These are phyloP conservation scores for Ceratobasidium sp. DNA, from an alignment of 1,284 basidiomycete species.

Conservation along the genomic window DNA sequence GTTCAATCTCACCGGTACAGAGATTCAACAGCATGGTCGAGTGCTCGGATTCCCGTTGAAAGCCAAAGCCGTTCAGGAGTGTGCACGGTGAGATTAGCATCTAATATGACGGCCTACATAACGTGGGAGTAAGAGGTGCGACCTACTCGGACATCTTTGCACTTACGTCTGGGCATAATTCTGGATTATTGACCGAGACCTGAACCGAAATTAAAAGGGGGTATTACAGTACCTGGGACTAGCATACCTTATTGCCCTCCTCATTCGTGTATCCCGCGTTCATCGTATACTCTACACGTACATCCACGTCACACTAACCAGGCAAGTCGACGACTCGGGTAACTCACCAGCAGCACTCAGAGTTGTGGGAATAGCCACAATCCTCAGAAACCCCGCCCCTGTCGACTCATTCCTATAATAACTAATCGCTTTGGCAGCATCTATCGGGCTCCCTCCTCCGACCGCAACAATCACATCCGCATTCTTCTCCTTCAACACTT, in stretches of 20 bases:
- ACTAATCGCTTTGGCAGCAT: slow-evolving; percentile 77
- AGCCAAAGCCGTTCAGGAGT: slow-evolving; percentile 84
- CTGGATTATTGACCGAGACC: slow-evolving; percentile 60
- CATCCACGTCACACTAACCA: not conserved
- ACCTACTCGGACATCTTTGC: not conserved
- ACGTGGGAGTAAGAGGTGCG: not conserved
- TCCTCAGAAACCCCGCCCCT: slow-evolving; percentile 62
- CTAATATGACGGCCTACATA: slow-evolving; percentile 69
- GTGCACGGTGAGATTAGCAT: slow-evolving; percentile 75
- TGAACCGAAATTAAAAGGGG: not conserved
- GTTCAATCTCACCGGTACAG: slow-evolving; percentile 55
- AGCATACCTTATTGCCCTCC: slow-evolving; percentile 68
- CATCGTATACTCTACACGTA: slow-evolving; percentile 53
- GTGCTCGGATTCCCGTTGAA: slow-evolving; percentile 77
- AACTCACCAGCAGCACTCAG: slow-evolving; percentile 69
- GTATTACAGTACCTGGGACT: not conserved
- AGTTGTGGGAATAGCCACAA: slow-evolving; percentile 84
- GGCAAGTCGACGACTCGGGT: not conserved
- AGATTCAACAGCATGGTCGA: slow-evolving; percentile 79
- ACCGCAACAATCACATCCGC: slow-evolving; percentile 78
- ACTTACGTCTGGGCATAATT: slow-evolving; percentile 67
- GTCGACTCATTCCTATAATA: slow-evolving; percentile 68
- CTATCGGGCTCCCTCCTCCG: slow-evolving; percentile 83
- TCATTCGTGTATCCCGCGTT: slow-evolving; percentile 82
- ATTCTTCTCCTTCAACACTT: slow-evolving; percentile 63